These are phyloP conservation scores for Butyriboletus loyo DNA, from an alignment of 768 basidiomycete species.

Conservation along the genomic window DNA sequence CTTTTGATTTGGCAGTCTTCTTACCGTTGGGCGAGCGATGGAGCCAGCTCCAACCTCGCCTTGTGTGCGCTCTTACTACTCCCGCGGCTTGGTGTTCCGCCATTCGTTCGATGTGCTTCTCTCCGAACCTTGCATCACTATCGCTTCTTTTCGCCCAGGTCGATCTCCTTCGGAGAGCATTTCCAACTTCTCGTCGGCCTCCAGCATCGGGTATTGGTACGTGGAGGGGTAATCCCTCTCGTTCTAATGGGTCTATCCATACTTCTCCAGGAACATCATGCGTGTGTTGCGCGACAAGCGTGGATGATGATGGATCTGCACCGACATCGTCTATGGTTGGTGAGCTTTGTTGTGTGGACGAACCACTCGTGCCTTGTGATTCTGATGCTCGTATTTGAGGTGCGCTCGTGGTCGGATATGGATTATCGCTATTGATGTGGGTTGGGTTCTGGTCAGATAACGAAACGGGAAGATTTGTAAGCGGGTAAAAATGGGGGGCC, in stretches of 20 bases:
- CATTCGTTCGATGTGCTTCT: slow-evolving; percentile 27
- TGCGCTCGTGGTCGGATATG: slow-evolving; percentile 7
- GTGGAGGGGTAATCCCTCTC: slow-evolving; percentile 55
- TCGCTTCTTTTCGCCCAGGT: slow-evolving; percentile 15
- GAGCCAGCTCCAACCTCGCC: slow-evolving; percentile 25
- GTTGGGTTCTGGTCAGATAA: background rate
- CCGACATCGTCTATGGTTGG: slow-evolving; percentile 1
- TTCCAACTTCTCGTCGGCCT: background rate
- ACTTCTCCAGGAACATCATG: slow-evolving; percentile 47
- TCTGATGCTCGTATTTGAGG: slow-evolving; percentile 5
- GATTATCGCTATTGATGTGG: slow-evolving; percentile 14
- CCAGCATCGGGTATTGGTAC: slow-evolving; percentile 22
- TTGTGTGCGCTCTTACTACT: slow-evolving; percentile 45
- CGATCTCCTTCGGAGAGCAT: slow-evolving; percentile 14
- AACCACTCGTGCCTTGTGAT: slow-evolving; percentile 2
- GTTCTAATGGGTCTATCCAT: slow-evolving; percentile 63
- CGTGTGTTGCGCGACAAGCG: slow-evolving; percentile 26
- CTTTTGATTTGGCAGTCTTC: background rate
- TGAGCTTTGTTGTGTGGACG: slow-evolving; percentile 7
- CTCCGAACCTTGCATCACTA: background rate
- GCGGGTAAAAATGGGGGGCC: slow-evolving; percentile 1
- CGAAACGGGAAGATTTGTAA: background rate
- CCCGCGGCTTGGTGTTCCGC: slow-evolving; percentile 37
- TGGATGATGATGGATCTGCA: slow-evolving; percentile 6
- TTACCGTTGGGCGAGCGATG: slow-evolving; percentile 6